These are phyloP conservation scores for Amyloporia xantha DNA, from an alignment of 768 basidiomycete genomes.

Conservation along the genomic window DNA sequence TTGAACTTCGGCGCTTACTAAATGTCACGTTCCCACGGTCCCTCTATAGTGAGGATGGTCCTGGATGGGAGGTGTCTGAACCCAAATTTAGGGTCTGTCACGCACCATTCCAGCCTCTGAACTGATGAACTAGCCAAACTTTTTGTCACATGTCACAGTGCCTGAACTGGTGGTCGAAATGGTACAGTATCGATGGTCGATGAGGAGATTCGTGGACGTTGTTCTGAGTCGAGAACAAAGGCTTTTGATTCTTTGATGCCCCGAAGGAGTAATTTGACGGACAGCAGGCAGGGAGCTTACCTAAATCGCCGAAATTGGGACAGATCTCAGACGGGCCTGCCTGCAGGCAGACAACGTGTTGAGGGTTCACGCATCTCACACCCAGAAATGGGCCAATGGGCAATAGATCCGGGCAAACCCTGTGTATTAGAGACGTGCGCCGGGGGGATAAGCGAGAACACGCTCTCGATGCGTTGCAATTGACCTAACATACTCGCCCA, in stretches of 20 bases:
- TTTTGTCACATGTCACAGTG: too few relatives aligned
- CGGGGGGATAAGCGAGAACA: conserved; percentile 21
- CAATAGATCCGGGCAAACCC: conserved; percentile 16
- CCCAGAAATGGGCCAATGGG: conserved; percentile 22
- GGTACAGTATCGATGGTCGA: not conserved
- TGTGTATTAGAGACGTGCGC: conserved; percentile 17
- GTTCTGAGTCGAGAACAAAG: not conserved
- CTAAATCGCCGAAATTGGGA: conserved; percentile 21
- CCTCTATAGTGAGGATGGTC: too few relatives aligned
- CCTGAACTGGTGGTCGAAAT: too few relatives aligned
- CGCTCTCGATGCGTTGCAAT: conserved; percentile 23
- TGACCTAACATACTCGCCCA: conserved; percentile 12
- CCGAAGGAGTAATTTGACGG: conserved; percentile 2
- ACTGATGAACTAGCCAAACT: too few relatives aligned
- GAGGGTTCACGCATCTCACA: conserved; percentile 16
- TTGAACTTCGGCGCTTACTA: too few relatives aligned
- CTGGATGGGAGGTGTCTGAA: too few relatives aligned
- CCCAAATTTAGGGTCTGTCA: too few relatives aligned
- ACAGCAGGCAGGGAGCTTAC: conserved; percentile 19
- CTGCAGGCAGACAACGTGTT: conserved; percentile 28
- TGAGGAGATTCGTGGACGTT: not conserved
- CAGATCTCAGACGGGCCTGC: conserved; percentile 20
- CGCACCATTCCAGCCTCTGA: too few relatives aligned
- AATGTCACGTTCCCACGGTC: too few relatives aligned
- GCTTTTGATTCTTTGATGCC: not conserved